Conservation (phyloP, 2,329 filamentous ascomycete species). For the Onygenales sp. region DNA sequence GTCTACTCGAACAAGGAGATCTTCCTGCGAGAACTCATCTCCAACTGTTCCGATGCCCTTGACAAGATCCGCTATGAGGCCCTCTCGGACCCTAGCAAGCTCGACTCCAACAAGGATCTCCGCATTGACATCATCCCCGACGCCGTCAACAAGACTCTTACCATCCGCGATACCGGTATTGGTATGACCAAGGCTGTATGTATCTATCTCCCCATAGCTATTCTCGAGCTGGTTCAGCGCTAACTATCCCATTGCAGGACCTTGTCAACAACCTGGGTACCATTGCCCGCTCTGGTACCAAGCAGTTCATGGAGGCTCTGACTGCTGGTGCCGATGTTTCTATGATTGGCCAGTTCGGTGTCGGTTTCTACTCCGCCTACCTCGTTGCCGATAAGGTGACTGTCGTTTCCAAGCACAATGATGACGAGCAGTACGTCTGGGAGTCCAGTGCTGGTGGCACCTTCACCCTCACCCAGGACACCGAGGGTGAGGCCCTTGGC, state of each 20-base stretch:
- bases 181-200: conserved; percentile 99
- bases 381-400: conserved; percentile 94
- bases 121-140: conserved; percentile 98
- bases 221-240: not conserved
- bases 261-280: conserved; percentile 99
- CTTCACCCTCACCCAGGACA: conserved; percentile 86
- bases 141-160: conserved; percentile 95
- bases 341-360: conserved; percentile 99
- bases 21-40: conserved; percentile 96
- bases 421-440: conserved; percentile 99
- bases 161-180: conserved; percentile 96
- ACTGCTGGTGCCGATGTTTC: conserved; percentile 97
- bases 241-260: conserved; percentile 48
- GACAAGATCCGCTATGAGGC: conserved; percentile 99
- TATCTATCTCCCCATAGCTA: conserved; percentile 20
- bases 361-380: conserved; percentile 99
- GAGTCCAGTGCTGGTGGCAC: conserved; percentile 95
- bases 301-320: conserved; percentile 99
- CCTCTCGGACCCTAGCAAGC: conserved; percentile 92
- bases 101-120: conserved; percentile 95
- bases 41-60: conserved; percentile 96
- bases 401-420: conserved; percentile 97
- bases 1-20: conserved; percentile 99
- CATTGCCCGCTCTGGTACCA: conserved; percentile 97
- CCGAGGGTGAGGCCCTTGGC: conserved; percentile 80